A percentile compares a stretch with the other conserved stretches of the same genome.
Conservation (phyloP, 495 filamentous ascomycete genomes). For the Tuber indicum region DNA sequence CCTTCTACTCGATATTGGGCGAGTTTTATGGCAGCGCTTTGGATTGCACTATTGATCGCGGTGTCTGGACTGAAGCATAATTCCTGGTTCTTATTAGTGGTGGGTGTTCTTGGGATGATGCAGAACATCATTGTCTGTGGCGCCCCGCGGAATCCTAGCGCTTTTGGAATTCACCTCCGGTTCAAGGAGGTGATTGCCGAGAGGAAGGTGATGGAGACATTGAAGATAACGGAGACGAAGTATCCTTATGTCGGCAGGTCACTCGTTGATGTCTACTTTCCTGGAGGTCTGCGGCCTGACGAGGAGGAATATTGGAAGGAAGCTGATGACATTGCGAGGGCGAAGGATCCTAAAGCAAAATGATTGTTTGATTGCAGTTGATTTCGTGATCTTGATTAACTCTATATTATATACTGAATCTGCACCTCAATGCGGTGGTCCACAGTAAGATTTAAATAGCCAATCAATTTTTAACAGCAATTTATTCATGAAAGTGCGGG, state of each 20-base stretch:
- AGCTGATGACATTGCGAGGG: not conserved
- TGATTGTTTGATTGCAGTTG: not conserved
- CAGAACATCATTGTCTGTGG: slow-evolving; percentile 47
- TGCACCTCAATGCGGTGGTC: not conserved
- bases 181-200: slow-evolving; percentile 34
- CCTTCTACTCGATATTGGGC: not conserved
- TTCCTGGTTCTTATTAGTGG: slow-evolving; percentile 45
- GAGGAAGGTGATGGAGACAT: slow-evolving; percentile 42
- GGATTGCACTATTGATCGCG: slow-evolving; percentile 45
- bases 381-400: not conserved
- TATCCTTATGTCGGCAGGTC: slow-evolving; percentile 40
- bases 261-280: slow-evolving; percentile 43
- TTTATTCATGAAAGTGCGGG: not conserved
- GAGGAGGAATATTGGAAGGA: slow-evolving; percentile 13
- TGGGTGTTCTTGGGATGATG: slow-evolving; percentile 46
- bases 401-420: not conserved
- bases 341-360: not conserved
- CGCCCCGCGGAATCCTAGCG: slow-evolving; percentile 32
- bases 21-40: slow-evolving; percentile 38
- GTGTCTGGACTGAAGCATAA: slow-evolving; percentile 41
- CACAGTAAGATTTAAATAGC: not conserved
- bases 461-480: not conserved
- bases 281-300: slow-evolving; percentile 34
- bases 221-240: slow-evolving; percentile 41
- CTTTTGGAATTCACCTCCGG: slow-evolving; percentile 42